Percentiles rank a stretch among this genome's conserved stretches.
Conservation (phyloP, 2,329 filamentous ascomycete species). For the Scedosporium minutisporum region DNA sequence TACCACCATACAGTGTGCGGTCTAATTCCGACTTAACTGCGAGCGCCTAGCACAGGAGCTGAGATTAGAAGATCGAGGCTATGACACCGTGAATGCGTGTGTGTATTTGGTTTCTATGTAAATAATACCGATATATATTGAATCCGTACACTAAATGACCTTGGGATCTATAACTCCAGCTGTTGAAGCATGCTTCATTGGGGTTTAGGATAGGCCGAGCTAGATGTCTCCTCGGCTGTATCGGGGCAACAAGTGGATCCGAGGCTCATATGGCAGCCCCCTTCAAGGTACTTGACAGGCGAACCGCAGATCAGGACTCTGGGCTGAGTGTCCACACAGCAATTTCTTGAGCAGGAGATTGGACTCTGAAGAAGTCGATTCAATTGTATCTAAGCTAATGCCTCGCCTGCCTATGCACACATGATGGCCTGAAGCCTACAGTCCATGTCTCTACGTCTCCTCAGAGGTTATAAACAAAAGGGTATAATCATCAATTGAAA, state of each 20-base stretch:
- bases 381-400: too few relatives aligned
- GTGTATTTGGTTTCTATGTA: neutral
- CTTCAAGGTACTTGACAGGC: too few relatives aligned
- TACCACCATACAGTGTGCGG: neutral
- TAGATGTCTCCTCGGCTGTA: neutral
- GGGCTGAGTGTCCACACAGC: too few relatives aligned
- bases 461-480: neutral
- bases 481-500: conserved; percentile 7
- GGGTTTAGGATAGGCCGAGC: neutral
- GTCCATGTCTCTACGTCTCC: neutral
- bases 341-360: too few relatives aligned
- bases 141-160: neutral
- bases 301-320: too few relatives aligned
- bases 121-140: too few relatives aligned
- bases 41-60: neutral
- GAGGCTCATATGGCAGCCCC: neutral
- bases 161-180: neutral
- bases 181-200: neutral
- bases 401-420: too few relatives aligned
- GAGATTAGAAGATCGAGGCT: neutral
- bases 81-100: neutral
- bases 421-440: neutral
- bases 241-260: neutral
- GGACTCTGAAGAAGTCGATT: too few relatives aligned
- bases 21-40: neutral